These are phyloP conservation scores for Rhazya stricta DNA, from an alignment of 257 asterid genomes.

Conservation along the genomic window DNA sequence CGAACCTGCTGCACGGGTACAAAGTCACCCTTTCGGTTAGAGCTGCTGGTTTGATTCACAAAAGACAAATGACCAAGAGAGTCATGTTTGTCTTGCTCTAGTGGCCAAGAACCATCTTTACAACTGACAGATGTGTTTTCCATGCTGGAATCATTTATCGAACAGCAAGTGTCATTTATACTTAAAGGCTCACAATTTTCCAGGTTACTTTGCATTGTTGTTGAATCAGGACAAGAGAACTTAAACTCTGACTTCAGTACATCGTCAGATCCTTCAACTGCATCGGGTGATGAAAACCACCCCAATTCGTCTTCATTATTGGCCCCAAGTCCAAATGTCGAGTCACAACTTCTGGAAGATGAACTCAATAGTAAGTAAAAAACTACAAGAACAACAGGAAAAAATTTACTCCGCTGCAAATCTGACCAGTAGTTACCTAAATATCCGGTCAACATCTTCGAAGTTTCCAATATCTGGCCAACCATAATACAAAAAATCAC, in stretches of 20 bases:
- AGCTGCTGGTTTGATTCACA: constrained; percentile 32
- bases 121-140: constrained; percentile 19
- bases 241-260: constrained; percentile 38
- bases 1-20: constrained; percentile 43
- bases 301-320: constrained; percentile 53
- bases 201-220: constrained; percentile 26
- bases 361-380: constrained; percentile 7
- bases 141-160: constrained; percentile 16
- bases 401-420: constrained; percentile 8
- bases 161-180: constrained; percentile 23
- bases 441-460: constrained; percentile 81
- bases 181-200: constrained; percentile 30
- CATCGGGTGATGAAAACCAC: constrained; percentile 67
- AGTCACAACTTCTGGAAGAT: constrained; percentile 65
- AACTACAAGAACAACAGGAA: not conserved
- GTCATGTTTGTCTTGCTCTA: constrained; percentile 37
- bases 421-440: constrained; percentile 47
- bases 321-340: constrained; percentile 69
- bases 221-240: constrained; percentile 46
- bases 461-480: constrained; percentile 87
- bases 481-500: constrained; percentile 50
- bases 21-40: constrained; percentile 33
- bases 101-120: constrained; percentile 38
- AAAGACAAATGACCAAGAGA: constrained; percentile 30
- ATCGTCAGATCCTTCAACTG: constrained; percentile 45